A percentile compares a stretch with the other conserved stretches of the same genome.
Evolutionary conservation across 2,329 filamentous ascomycete genomes (phyloP).

Genomic region (Verticillium nubilum): DNA sequence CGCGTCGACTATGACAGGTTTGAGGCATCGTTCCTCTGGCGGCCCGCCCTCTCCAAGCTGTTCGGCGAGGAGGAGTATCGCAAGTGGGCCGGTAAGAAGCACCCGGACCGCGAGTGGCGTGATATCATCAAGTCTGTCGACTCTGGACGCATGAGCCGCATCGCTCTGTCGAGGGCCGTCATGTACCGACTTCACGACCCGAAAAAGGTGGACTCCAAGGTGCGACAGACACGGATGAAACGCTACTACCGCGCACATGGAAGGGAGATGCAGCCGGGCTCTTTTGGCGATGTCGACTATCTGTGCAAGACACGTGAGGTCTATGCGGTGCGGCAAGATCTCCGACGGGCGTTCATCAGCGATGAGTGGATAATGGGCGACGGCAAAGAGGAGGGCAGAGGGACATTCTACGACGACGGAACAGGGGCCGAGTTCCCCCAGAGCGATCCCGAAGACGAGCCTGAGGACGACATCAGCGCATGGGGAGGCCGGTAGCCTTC

Average conservation of each 20-base stretch:
- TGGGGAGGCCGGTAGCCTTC: background rate
- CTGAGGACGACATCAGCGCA: background rate
- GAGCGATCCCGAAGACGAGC: slow-evolving; percentile 1
- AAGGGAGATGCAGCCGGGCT: background rate
- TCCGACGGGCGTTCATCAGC: background rate
- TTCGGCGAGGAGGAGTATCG: slow-evolving; percentile 11
- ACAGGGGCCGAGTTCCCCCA: background rate
- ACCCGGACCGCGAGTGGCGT: background rate
- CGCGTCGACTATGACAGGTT: slow-evolving; percentile 4
- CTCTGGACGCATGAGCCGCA: background rate
- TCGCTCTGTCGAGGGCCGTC: slow-evolving; percentile 1
- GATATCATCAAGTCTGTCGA: background rate
- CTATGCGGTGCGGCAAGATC: background rate
- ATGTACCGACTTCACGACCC: background rate
- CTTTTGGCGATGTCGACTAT: background rate
- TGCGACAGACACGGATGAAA: background rate
- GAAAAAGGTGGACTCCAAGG: background rate
- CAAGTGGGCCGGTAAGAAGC: slow-evolving; percentile 6
- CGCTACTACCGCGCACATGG: slow-evolving; percentile 2
- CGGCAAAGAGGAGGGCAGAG: background rate
- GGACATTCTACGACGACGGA: slow-evolving; percentile 2
- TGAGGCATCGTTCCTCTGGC: slow-evolving; percentile 9
- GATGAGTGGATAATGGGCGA: slow-evolving; percentile 4
- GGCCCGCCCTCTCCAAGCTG: slow-evolving; percentile 8
- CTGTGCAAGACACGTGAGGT: slow-evolving; percentile 1